These are phyloP conservation scores for Talaromyces sp. DNA, from an alignment of 2,329 filamentous ascomycete genomes.

Conservation along the genomic window DNA sequence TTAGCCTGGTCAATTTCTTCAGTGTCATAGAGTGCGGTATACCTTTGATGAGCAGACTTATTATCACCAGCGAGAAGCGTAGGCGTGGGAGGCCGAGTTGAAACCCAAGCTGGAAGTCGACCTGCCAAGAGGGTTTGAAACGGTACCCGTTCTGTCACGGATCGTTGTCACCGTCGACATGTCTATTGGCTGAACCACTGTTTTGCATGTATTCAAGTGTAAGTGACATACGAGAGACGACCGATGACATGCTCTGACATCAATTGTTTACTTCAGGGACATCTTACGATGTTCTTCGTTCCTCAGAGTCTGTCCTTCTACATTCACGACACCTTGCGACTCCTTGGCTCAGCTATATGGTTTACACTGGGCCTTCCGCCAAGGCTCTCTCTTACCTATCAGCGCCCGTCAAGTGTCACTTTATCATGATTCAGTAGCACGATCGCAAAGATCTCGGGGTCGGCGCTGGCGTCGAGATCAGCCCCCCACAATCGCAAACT, in stretches of 20 bases:
- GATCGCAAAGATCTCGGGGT: background rate
- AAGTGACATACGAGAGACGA: conserved; percentile 2
- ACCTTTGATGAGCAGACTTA: background rate
- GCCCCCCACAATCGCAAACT: conserved; percentile 1
- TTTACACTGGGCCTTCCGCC: background rate
- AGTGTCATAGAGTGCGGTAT: background rate
- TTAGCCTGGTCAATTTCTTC: background rate
- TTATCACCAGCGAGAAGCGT: background rate
- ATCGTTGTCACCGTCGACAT: background rate
- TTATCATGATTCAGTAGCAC: background rate
- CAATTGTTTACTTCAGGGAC: conserved; percentile 3
- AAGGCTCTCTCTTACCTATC: background rate
- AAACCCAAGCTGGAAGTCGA: background rate
- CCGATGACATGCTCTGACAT: conserved; percentile 6
- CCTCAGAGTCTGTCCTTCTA: background rate
- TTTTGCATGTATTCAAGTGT: background rate
- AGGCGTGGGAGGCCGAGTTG: background rate
- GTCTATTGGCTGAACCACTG: background rate
- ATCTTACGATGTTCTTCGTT: background rate
- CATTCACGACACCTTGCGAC: background rate
- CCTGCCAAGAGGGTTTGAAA: conserved; percentile 5
- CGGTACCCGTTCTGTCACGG: conserved; percentile 14
- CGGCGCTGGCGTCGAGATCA: background rate
- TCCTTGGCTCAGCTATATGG: background rate
- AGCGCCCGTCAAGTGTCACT: background rate